A percentile compares a stretch with the other conserved stretches of the same genome.
phyloP scores from a whole-genome alignment of 768 basidiomycete species.

The Rhodotorula kratochvilovae region DNA sequence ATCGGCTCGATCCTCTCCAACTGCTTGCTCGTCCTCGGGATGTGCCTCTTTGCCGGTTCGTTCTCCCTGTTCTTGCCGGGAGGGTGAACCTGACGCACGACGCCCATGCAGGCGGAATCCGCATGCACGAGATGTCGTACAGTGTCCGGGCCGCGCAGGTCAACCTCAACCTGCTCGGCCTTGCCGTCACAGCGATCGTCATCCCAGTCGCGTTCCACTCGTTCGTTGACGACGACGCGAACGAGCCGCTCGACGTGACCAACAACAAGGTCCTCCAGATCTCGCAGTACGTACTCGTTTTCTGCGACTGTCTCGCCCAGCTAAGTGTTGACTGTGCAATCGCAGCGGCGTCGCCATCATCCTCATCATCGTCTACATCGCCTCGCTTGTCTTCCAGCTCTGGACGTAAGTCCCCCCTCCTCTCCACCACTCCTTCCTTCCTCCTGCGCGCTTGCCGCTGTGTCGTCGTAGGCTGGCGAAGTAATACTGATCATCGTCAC shows the following conservation, averaged over 20 bases:
- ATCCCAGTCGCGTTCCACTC: slow-evolving; percentile 63
- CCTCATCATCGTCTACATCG: slow-evolving; percentile 65
- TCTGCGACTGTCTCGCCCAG: no score
- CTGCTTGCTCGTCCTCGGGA: slow-evolving; percentile 45
- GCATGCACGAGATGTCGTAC: slow-evolving; percentile 42
- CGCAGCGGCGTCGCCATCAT: slow-evolving; percentile 57
- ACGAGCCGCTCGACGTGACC: not conserved
- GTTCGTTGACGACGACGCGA: slow-evolving; percentile 3
- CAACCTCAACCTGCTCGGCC: slow-evolving; percentile 42
- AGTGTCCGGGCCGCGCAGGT: slow-evolving; percentile 40
- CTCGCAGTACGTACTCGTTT: slow-evolving; percentile 11
- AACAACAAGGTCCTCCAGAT: slow-evolving; percentile 34
- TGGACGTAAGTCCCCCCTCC: slow-evolving; percentile 36
- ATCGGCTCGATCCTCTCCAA: slow-evolving; percentile 79
- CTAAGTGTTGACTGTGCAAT: no score
- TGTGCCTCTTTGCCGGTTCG: not conserved
- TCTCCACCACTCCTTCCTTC: no score
- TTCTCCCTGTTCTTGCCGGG: no score
- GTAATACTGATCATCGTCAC: no score
- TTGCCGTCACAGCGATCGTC: slow-evolving; percentile 35
- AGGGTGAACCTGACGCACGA: no score
- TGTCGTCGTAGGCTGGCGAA: no score
- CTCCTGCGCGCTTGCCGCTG: no score
- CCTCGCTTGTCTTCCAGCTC: slow-evolving; percentile 30
- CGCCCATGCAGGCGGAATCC: slow-evolving; percentile 12